These are phyloP conservation scores for Xylaria sp. DNA, from an alignment of 2,329 filamentous ascomycete genomes.

Conservation along the genomic window DNA sequence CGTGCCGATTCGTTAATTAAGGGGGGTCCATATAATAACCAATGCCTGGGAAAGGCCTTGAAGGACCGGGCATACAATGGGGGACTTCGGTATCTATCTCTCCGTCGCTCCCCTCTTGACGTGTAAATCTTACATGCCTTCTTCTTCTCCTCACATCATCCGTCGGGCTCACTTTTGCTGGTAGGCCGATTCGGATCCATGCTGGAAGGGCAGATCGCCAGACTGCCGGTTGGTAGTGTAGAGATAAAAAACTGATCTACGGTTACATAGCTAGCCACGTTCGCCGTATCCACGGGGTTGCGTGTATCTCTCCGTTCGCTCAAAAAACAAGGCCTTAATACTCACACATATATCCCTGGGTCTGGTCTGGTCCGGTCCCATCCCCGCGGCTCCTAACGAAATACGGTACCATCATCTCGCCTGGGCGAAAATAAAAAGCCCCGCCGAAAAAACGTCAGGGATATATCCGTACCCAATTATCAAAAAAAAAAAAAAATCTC, in stretches of 20 bases:
- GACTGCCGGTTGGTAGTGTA: neutral
- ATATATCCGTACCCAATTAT: too few relatives aligned
- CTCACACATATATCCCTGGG: too few relatives aligned
- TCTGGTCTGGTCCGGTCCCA: neutral
- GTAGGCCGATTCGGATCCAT: slow-evolving; percentile 10
- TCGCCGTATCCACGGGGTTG: slow-evolving; percentile 9
- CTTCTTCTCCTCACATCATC: slow-evolving; percentile 2
- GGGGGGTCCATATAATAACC: slow-evolving; percentile 4
- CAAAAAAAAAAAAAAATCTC: neutral
- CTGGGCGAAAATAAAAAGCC: too few relatives aligned
- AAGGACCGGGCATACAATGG: slow-evolving; percentile 1
- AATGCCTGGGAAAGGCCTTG: slow-evolving; percentile 1
- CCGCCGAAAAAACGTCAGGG: too few relatives aligned
- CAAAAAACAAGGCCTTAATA: neutral
- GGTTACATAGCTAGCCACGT: slow-evolving; percentile 17
- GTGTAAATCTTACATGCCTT: slow-evolving; percentile 20
- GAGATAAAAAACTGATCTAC: slow-evolving; percentile 6
- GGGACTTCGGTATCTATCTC: neutral
- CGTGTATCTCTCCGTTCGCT: neutral
- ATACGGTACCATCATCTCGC: neutral
- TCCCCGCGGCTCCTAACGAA: neutral
- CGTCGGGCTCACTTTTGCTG: slow-evolving; percentile 11
- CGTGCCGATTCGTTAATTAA: slow-evolving; percentile 12
- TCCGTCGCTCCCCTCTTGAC: neutral
- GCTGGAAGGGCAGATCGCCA: slow-evolving; percentile 9